Base-by-base conservation (phyloP, 306 rosid species). In the Malus orientalis region DNA sequence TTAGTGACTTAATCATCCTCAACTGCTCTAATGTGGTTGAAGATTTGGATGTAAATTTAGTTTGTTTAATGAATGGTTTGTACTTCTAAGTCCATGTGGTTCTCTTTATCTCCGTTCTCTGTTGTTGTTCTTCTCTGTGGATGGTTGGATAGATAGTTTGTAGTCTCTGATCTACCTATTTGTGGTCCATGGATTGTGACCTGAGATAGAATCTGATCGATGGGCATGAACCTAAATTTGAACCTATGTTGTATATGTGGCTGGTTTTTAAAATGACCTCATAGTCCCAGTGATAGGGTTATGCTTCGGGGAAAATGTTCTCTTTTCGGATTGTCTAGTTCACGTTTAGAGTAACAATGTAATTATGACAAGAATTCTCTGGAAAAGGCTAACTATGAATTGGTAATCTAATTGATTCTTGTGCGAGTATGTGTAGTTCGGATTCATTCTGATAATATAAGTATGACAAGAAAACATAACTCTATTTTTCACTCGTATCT, bases 1-100 rank as follows among this genome's bases (percentile, higher is more conserved):
- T 76, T 83, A 55, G 74, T 71, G 77, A 64, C 68, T 33, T 80
- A 51, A 75, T 77, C 77, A 33, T 14, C 42, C 42, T 75, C 69
- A 59, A 76, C 79, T 80, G 76, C 58, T 74, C 29, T 74, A 67
- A 1, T 68, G 51, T 44, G 58, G 84, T 83, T 78, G 81, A 81
- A 80, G 67, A 76, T 82, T 73, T 67, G 51, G 45, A 64, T 73
- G 63, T 36, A 13, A 40, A 36, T 55, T 44, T 32, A 58, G 70
- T 67, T 67, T 32, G 36, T 29, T 63, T 14, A 25, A 25, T 71
- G 78, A 57, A 78, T 63, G 79, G 79, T 67, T 76, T 57, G 82
- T 73, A 75, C 75, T 81, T 18, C 6, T 30, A 63, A 74, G 47
- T 64, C 32, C 42, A 74, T 5, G 6, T 25, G 18, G 69, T 65